A percentile compares a stretch with the other conserved stretches of the same genome.
phyloP scores from a whole-genome alignment of 2,329 filamentous ascomycete genomes.

The Ophiocordyceps camponoti-saundersi region DNA sequence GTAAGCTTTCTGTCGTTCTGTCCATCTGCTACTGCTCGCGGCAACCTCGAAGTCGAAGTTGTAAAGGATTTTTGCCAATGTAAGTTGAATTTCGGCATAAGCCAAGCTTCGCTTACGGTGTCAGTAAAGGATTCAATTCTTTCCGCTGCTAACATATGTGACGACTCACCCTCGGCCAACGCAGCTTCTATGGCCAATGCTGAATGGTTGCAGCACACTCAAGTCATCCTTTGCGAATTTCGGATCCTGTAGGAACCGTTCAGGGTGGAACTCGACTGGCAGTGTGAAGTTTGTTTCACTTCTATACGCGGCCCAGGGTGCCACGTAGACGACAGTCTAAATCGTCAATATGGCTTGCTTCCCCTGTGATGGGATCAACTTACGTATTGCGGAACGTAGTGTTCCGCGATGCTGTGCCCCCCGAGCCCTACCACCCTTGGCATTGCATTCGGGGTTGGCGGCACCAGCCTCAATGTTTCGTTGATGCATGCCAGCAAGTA shows the following conservation, averaged over 20 bases:
- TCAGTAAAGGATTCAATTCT: not conserved
- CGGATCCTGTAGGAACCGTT: conserved; percentile 21
- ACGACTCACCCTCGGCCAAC: conserved; percentile 24
- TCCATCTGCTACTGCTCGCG: not conserved
- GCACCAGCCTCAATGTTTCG: conserved; percentile 22
- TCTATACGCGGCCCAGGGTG: conserved; percentile 12
- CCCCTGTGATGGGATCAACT: not conserved
- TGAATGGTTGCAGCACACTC: conserved; percentile 27
- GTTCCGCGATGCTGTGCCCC: not conserved
- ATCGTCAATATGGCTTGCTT: not conserved
- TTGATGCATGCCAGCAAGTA: conserved; percentile 19
- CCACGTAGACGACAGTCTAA: not conserved
- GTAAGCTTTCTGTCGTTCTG: not conserved
- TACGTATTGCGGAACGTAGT: not conserved
- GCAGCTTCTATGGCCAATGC: conserved; percentile 29
- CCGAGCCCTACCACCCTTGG: conserved; percentile 1
- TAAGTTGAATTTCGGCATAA: not conserved
- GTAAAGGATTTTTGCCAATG: not conserved
- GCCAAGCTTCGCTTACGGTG: conserved; percentile 5
- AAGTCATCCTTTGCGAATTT: conserved; percentile 20
- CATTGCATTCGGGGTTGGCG: conserved; percentile 7
- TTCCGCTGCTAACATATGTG: too few species aligned
- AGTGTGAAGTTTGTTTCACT: conserved; percentile 23
- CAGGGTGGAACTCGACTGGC: conserved; percentile 24
- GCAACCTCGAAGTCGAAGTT: not conserved